Conservation (phyloP, 1,284 basidiomycete genomes). For the Rhodotorula glutinis region DNA sequence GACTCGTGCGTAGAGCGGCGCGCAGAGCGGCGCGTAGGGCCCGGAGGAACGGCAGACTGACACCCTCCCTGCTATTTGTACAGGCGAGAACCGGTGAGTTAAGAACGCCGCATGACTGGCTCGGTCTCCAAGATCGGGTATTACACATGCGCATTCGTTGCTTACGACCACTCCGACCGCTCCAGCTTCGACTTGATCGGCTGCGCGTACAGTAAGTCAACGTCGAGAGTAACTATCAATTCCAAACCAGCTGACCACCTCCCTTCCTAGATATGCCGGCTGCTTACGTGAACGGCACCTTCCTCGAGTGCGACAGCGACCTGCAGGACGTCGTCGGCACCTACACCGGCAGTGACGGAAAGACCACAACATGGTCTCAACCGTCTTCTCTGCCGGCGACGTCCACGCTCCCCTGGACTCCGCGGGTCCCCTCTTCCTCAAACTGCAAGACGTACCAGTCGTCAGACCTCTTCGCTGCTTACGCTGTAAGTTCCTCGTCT, state of each 20-base stretch:
- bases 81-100: conserved; percentile 48
- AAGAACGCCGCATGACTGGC: no score
- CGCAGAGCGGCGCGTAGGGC: no score
- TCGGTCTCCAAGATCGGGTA: no score
- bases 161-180: no score
- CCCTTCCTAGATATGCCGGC: conserved; percentile 56
- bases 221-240: background rate
- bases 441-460: conserved; percentile 62
- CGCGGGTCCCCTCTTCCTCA: conserved; percentile 60
- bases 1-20: no score
- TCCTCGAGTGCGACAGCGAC: conserved; percentile 63
- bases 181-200: conserved; percentile 60
- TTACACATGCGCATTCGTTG: no score
- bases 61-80: background rate
- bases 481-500: conserved; percentile 8
- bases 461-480: conserved; percentile 55
- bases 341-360: conserved; percentile 47
- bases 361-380: conserved; percentile 29
- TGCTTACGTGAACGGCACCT: conserved; percentile 57
- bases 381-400: conserved; percentile 60
- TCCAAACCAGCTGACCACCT: background rate
- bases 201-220: conserved; percentile 57
- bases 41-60: background rate
- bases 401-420: conserved; percentile 60
- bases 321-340: conserved; percentile 61